These are phyloP conservation scores for Leccinellum luteum DNA, from an alignment of 768 basidiomycete genomes.

Conservation along the genomic window DNA sequence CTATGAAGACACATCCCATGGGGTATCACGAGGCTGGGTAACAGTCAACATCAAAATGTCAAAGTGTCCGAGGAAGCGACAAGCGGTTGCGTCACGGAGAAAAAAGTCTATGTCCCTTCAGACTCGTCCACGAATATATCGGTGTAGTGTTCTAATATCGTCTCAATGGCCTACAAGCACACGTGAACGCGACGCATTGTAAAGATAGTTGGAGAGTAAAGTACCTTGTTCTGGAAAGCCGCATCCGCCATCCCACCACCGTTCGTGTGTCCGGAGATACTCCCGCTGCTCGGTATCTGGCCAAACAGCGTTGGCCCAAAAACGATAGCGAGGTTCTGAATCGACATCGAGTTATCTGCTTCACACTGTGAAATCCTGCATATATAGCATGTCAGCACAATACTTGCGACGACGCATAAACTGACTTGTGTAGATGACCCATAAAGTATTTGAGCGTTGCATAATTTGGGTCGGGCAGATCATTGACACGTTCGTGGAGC, in stretches of 20 bases:
- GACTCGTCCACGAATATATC: conserved; percentile 96
- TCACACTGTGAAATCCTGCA: conserved; percentile 75
- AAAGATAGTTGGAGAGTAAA: background rate
- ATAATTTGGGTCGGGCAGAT: conserved; percentile 98
- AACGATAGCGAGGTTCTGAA: conserved; percentile 91
- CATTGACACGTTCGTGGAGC: conserved; percentile 95
- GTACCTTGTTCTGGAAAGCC: conserved; percentile 68
- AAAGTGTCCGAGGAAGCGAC: background rate
- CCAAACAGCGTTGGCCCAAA: conserved; percentile 98
- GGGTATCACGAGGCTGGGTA: conserved; percentile 30
- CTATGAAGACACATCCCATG: conserved; percentile 7
- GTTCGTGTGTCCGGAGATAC: conserved; percentile 44
- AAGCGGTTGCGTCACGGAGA: background rate
- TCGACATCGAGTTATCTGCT: conserved; percentile 84
- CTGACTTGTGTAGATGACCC: conserved; percentile 88
- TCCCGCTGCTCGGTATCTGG: conserved; percentile 47
- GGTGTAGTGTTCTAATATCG: conserved; percentile 88
- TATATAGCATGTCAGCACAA: conserved; percentile 9
- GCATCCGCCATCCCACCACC: conserved; percentile 67
- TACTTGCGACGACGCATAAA: background rate
- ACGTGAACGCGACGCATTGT: conserved; percentile 6
- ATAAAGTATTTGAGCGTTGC: conserved; percentile 94
- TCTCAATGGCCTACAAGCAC: conserved; percentile 77
- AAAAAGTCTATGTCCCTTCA: conserved; percentile 36
- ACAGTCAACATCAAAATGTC: conserved; percentile 11